Percentiles rank a stretch among this genome's conserved stretches.
phyloP scores from a whole-genome alignment of 257 asterid species.

The Przewalskia tangutica region DNA sequence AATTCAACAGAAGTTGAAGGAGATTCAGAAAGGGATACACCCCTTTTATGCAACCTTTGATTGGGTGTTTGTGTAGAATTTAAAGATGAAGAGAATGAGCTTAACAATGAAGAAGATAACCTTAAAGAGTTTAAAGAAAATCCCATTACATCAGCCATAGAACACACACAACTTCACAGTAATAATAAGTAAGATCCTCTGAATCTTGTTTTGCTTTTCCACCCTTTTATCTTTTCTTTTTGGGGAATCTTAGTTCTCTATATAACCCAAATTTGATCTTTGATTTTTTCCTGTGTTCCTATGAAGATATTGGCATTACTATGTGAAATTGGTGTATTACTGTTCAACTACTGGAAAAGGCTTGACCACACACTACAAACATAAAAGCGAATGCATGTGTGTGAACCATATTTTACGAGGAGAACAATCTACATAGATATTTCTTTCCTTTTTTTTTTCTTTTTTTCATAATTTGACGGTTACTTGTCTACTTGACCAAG shows the following conservation, averaged over 20 bases:
- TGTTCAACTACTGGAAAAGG: background rate
- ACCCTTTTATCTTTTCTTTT: too few relatives aligned
- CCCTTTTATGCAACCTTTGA: constrained; percentile 29
- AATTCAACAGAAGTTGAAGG: constrained; percentile 25
- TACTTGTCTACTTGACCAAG: background rate
- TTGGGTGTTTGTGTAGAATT: constrained; percentile 30
- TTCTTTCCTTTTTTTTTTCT: background rate
- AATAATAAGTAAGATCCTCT: background rate
- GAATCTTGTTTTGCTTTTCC: background rate
- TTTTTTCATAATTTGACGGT: background rate
- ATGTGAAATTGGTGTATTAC: background rate
- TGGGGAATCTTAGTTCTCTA: background rate
- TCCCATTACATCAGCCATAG: constrained; percentile 57
- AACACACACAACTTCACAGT: background rate
- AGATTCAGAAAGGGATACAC: constrained; percentile 29
- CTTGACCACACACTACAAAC: background rate
- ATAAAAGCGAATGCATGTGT: background rate
- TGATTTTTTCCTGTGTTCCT: background rate
- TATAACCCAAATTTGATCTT: background rate
- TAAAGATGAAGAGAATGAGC: constrained; percentile 41
- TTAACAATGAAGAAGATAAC: constrained; percentile 37
- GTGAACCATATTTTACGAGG: constrained; percentile 26
- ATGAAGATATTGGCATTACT: background rate
- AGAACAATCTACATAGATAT: background rate
- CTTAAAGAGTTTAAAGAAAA: constrained; percentile 37